phyloP scores from a whole-genome alignment of 345 rosid genomes.

The Hibiscus trionum region DNA sequence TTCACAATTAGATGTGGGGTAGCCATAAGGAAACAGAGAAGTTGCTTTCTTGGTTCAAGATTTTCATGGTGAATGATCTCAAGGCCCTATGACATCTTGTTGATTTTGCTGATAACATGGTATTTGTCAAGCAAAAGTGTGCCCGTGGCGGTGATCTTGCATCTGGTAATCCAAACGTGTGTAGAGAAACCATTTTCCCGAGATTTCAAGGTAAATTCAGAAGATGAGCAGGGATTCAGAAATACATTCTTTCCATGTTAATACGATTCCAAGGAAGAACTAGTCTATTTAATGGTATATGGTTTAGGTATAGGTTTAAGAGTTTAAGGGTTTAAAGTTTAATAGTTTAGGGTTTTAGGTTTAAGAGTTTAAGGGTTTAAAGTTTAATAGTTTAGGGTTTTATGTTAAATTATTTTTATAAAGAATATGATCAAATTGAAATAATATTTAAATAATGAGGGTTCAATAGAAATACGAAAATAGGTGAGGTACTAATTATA shows the following conservation, averaged over 20 bases:
- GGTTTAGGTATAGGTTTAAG: no score
- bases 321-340: no score
- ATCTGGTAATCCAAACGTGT: conserved; percentile 1
- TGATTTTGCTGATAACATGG: neutral
- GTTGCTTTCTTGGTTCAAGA: neutral
- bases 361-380: no score
- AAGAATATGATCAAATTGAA: no score
- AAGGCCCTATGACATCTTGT: neutral
- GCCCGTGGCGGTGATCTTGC: neutral
- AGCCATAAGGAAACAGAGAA: neutral
- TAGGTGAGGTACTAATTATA: no score
- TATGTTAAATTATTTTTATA: no score
- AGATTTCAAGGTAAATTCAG: conserved; percentile 1
- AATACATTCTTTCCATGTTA: neutral
- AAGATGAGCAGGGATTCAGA: neutral
- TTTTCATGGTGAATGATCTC: conserved; percentile 14
- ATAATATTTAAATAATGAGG: no score
- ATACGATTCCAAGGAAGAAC: neutral
- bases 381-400: no score
- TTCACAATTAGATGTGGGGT: conserved; percentile 28
- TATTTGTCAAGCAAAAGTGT: neutral
- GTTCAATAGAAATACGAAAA: no score
- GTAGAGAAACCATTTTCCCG: neutral
- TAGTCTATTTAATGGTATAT: neutral
- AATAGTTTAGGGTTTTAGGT: no score